Percentiles rank a stretch among this genome's conserved stretches.
phyloP scores from a whole-genome alignment of 2,329 filamentous ascomycete genomes.

The Cercospora sp. region DNA sequence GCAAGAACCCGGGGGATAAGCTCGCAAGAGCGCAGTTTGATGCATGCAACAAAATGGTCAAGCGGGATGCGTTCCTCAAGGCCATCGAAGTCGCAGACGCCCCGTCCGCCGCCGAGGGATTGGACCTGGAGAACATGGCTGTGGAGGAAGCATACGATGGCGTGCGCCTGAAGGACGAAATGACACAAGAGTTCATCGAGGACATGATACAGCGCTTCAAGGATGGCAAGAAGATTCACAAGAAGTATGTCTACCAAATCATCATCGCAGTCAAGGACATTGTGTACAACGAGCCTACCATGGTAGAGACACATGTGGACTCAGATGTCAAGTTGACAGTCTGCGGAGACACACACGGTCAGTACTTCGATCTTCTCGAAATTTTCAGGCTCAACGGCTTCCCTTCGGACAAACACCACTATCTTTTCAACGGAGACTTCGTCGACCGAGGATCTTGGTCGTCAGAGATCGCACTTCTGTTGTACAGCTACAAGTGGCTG shows the following conservation, averaged over 20 bases:
- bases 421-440: slow-evolving; percentile 98
- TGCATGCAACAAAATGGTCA: slow-evolving; percentile 93
- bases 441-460: slow-evolving; percentile 98
- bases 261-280: slow-evolving; percentile 85
- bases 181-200: slow-evolving; percentile 95
- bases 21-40: slow-evolving; percentile 87
- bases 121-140: slow-evolving; percentile 81
- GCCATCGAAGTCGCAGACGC: slow-evolving; percentile 93
- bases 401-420: slow-evolving; percentile 82
- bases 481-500: slow-evolving; percentile 97
- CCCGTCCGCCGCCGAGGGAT: slow-evolving; percentile 84
- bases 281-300: slow-evolving; percentile 88
- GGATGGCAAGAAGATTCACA: slow-evolving; percentile 89
- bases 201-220: slow-evolving; percentile 98
- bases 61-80: slow-evolving; percentile 86
- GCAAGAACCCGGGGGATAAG: slow-evolving; percentile 82
- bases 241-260: slow-evolving; percentile 98
- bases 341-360: slow-evolving; percentile 95
- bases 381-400: slow-evolving; percentile 89
- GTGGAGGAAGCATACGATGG: slow-evolving; percentile 88
- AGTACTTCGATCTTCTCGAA: slow-evolving; percentile 97
- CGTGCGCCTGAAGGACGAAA: slow-evolving; percentile 70
- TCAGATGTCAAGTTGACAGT: slow-evolving; percentile 81
- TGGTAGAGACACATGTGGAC: slow-evolving; percentile 88
- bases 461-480: slow-evolving; percentile 86